Evolutionary conservation across 345 rosid genomes (phyloP), one percentile per base, ranked within the genome.

Genomic region (Cardamine chenopodiifolia): DNA sequence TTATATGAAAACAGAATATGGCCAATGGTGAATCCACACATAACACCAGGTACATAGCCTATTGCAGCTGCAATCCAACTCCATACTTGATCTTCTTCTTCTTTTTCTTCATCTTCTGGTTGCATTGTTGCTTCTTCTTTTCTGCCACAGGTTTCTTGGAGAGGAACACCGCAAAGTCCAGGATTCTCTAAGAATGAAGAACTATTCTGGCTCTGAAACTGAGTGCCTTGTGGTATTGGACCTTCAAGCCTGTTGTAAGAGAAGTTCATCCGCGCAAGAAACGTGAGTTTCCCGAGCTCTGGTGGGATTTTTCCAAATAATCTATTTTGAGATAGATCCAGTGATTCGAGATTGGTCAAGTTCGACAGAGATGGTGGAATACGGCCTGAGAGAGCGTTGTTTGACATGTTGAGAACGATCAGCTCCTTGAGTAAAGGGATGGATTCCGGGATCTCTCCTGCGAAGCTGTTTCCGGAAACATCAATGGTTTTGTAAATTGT

Each of bases 201-300:
- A 14, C 10, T 70, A n/a, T 18, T 10, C 17, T 76, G 76, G 32
- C 70, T 63, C 34, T 45, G 58, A 70, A 77, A 20, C 25, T 77
- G 80, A 54, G 71, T 77, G 7, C 45, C 35, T 20, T 55, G 60
- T 22, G 80, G 80, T 6, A 77, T 55, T 62, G 58, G 66, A 25
- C 80, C 80, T 61, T 55, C 26, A 10, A 70, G 75, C 18, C 0
- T 20, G 53, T 76, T 76, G 66, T 44, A 62, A 1, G 80, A 76
- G 34, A 76, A 55, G 42, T 62, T 70, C 49, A 70, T 70, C 17
- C 42, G 2, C 0, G 10, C 72, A 0, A 72, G 22, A 62, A 73
- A 77, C 6, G 64, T 49, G 22, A 77, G 72, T 17, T 48, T 63
- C 2, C 71, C 55, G 0, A 63, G 70, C 25, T 71, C 67, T 15